Evolutionary conservation across 2,329 filamentous ascomycete species (phyloP).

Genomic region (Talaromyces marneffei): DNA sequence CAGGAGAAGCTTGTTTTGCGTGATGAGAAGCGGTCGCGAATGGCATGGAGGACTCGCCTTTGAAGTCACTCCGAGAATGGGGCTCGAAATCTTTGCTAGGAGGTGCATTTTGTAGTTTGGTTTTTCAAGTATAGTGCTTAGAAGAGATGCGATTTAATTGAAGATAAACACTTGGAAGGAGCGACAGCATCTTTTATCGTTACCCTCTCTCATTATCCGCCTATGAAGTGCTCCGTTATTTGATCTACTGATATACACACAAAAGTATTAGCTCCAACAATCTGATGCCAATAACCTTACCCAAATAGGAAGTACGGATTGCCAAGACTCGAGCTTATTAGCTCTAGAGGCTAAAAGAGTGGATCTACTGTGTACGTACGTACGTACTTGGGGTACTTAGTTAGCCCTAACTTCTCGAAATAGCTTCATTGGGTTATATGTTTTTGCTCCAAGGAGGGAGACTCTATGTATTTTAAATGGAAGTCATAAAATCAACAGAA

Average conservation of each 20-base stretch:
- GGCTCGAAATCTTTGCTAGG: background rate
- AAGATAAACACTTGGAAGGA: background rate
- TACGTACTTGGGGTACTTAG: too few relatives aligned
- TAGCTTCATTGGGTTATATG: background rate
- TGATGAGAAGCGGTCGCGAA: background rate
- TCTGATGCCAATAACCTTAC: background rate
- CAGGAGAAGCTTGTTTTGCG: background rate
- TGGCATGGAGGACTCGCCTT: slow-evolving; percentile 5
- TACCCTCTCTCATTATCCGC: background rate
- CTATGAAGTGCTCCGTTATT: background rate
- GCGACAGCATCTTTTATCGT: background rate
- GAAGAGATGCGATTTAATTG: background rate
- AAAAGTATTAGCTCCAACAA: background rate
- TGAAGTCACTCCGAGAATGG: background rate
- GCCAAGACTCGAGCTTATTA: background rate
- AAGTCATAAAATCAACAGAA: too few relatives aligned
- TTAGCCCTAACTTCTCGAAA: background rate
- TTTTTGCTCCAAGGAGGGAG: background rate
- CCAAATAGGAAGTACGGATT: background rate
- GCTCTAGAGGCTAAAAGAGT: background rate
- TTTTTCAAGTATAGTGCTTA: background rate
- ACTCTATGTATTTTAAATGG: background rate
- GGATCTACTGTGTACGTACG: background rate
- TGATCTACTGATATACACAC: background rate
- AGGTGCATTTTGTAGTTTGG: background rate